Percentiles rank a stretch among this genome's conserved stretches.
Conservation (phyloP, 2,329 filamentous ascomycete species). For the Niveomyces coronatus region DNA sequence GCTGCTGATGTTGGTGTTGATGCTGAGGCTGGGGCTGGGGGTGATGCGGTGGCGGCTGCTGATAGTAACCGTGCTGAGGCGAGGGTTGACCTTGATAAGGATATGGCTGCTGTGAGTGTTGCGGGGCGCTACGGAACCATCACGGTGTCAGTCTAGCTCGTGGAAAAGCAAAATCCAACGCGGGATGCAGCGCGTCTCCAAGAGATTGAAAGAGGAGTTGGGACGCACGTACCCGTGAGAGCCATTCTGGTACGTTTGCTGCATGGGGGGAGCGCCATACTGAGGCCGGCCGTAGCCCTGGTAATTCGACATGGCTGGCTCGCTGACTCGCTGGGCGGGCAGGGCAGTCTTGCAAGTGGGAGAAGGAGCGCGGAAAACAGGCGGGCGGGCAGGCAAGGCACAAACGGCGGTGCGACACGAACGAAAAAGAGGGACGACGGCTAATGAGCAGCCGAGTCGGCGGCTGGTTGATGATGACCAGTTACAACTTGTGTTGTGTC, state of each 20-base stretch:
- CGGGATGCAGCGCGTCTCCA: no score
- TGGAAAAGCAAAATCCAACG: no score
- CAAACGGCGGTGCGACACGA: no score
- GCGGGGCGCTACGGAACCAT: constrained; percentile 1
- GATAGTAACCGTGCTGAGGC: constrained; percentile 34
- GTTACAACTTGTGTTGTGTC: no score
- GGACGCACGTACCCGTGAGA: constrained; percentile 6
- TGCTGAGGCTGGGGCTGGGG: constrained; percentile 28
- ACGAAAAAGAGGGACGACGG: no score
- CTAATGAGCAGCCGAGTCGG: no score
- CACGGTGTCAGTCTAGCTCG: background rate
- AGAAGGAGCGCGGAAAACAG: no score
- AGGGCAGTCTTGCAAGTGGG: no score
- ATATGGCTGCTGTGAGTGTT: constrained; percentile 21
- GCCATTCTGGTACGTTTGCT: constrained; percentile 3
- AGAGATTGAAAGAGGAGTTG: no score
- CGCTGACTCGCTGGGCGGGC: no score
- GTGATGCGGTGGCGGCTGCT: constrained; percentile 26
- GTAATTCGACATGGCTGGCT: constrained; percentile 7
- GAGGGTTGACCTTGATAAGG: constrained; percentile 29
- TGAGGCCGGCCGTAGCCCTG: constrained; percentile 6
- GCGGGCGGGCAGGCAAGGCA: no score
- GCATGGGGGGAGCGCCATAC: constrained; percentile 6
- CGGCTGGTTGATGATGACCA: no score
- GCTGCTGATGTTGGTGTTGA: constrained; percentile 34